These are phyloP conservation scores for Penstemon newberryi DNA, from an alignment of 257 asterid genomes.

Conservation along the genomic window DNA sequence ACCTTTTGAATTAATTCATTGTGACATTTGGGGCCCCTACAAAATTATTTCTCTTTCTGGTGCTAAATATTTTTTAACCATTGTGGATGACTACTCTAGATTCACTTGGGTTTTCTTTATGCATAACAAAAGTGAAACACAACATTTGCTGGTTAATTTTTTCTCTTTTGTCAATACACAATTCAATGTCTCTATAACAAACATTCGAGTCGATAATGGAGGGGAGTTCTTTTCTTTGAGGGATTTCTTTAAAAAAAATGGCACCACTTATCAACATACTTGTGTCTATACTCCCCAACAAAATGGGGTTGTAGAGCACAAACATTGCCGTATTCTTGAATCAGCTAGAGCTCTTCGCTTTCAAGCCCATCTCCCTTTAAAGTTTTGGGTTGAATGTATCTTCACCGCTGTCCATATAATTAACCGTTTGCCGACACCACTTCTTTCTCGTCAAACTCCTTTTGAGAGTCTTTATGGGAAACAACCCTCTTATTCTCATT, in stretches of 20 bases:
- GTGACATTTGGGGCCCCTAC: background rate
- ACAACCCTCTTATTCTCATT: no score
- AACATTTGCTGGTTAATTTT: background rate
- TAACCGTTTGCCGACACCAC: slow-evolving; percentile 13
- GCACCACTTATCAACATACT: no score
- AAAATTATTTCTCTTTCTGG: background rate
- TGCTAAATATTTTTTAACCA: background rate
- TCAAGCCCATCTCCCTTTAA: background rate
- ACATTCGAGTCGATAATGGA: slow-evolving; percentile 9
- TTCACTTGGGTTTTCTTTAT: slow-evolving; percentile 8
- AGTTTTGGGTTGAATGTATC: slow-evolving; percentile 15
- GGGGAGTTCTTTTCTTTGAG: slow-evolving; percentile 5
- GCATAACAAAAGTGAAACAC: slow-evolving; percentile 17
- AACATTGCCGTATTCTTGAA: background rate
- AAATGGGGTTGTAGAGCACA: no score
- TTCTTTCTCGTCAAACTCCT: background rate
- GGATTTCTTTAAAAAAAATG: no score
- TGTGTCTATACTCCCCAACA: no score
- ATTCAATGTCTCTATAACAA: background rate
- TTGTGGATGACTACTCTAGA: background rate
- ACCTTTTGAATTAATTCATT: no score
- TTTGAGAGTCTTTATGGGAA: background rate
- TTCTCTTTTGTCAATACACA: background rate
- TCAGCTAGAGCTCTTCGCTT: background rate
- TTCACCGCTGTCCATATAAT: background rate